phyloP scores from a whole-genome alignment of 2,329 filamentous ascomycete genomes.

The Talaromyces sp. region DNA sequence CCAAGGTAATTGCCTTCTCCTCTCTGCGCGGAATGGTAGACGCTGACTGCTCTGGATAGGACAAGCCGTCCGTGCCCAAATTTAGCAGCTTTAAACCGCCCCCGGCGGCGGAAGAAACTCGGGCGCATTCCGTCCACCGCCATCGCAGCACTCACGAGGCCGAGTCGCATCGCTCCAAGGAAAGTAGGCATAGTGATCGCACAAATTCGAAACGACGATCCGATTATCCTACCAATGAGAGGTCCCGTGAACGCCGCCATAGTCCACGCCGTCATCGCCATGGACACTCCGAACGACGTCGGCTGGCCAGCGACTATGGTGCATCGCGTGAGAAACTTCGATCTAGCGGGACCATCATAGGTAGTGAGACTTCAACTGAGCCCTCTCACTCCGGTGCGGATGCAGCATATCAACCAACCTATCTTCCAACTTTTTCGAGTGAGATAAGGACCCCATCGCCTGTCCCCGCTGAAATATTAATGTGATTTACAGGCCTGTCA shows the following conservation, averaged over 20 bases:
- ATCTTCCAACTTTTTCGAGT: too few relatives aligned
- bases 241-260: slow-evolving; percentile 12
- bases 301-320: not conserved
- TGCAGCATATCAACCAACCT: too few relatives aligned
- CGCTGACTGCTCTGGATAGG: slow-evolving; percentile 21
- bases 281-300: not conserved
- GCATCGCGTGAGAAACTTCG: not conserved
- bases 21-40: not conserved
- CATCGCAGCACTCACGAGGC: slow-evolving; percentile 25
- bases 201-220: slow-evolving; percentile 27
- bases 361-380: not conserved
- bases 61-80: slow-evolving; percentile 60
- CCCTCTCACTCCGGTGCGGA: too few relatives aligned
- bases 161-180: slow-evolving; percentile 24
- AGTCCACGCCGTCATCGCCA: not conserved
- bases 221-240: slow-evolving; percentile 13
- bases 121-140: slow-evolving; percentile 16
- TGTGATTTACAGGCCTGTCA: too few relatives aligned
- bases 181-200: slow-evolving; percentile 22
- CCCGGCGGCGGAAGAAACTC: slow-evolving; percentile 21
- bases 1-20: slow-evolving; percentile 34
- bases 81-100: slow-evolving; percentile 74
- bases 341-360: not conserved
- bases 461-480: too few relatives aligned
- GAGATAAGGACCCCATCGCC: too few relatives aligned